Evolutionary conservation across 108 stramenopile species (phyloP).

Genomic region (Fragilaria crotonensis): DNA sequence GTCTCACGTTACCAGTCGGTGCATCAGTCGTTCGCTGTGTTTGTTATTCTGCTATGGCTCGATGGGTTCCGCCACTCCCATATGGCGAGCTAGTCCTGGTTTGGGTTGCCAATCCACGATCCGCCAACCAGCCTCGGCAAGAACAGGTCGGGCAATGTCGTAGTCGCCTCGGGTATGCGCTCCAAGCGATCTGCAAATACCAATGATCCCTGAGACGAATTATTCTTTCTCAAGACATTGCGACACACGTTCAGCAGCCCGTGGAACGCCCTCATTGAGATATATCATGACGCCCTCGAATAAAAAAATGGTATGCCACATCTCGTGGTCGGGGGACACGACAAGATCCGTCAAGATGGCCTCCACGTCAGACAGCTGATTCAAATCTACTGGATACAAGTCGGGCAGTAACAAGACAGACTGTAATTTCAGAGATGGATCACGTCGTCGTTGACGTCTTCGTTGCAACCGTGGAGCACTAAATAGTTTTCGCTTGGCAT

Average conservation of each 20-base stretch:
- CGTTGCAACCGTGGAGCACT: too few species aligned
- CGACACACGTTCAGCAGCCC: slow-evolving; percentile 35
- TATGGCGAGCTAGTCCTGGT: slow-evolving; percentile 65
- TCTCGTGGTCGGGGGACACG: background rate
- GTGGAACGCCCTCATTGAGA: slow-evolving; percentile 54
- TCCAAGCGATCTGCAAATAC: slow-evolving; percentile 68
- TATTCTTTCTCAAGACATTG: slow-evolving; percentile 17
- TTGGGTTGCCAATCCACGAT: slow-evolving; percentile 47
- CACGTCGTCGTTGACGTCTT: slow-evolving; percentile 34
- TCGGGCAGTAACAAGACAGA: slow-evolving; percentile 15
- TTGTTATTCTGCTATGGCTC: too few species aligned
- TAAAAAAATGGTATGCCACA: slow-evolving; percentile 51
- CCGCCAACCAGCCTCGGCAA: slow-evolving; percentile 51
- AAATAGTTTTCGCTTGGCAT: slow-evolving; percentile 43
- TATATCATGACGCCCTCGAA: slow-evolving; percentile 81
- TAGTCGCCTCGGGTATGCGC: slow-evolving; percentile 48
- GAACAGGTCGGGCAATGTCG: slow-evolving; percentile 21
- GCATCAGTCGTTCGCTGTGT: too few species aligned
- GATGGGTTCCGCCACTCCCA: slow-evolving; percentile 39
- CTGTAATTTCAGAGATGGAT: slow-evolving; percentile 26
- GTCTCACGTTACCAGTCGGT: too few species aligned
- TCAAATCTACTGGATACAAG: slow-evolving; percentile 44
- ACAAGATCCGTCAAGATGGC: slow-evolving; percentile 24
- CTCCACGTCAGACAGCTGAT: slow-evolving; percentile 40
- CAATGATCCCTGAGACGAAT: slow-evolving; percentile 8